Evolutionary conservation across 148 eudicot genomes (phyloP), one percentile per base, ranked within the genome.

Genomic region (Heliamphora exappendiculata): DNA sequence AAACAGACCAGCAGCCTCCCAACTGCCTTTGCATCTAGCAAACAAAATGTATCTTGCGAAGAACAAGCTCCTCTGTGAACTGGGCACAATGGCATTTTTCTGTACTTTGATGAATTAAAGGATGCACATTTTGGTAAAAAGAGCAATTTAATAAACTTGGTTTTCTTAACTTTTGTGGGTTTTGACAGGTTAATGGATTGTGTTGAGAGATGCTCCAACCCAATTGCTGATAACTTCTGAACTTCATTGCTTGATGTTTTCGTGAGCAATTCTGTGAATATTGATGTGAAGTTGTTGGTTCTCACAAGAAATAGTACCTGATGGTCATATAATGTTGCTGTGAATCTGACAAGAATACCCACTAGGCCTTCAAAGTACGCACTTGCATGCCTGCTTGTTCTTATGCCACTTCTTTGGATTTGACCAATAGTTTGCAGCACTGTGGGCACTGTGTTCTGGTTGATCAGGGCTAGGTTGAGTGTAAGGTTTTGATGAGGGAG

Each of bases 51-150:
- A 16, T 83, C 84, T 82, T 89, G 79, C 14, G 82, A 41, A 36
- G 96, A 89, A 78, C 96, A 93, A 29, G 75, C 88, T 20, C 98
- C 98, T 82, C 81, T 84, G 76, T 93, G 98, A 75, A 82, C 85
- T 58, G 81, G 80, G 80, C 98, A 93, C 57, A 84, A 31, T 49
- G 73, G 67, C 51, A 54, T 50, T 28, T 78, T 78, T 7, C 55
- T 69, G 47, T 76, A 59, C 67, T 79, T 85, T 37, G 88, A 82
- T 69, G 85, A 80, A 37, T 73, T 71, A 54, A 47, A 74, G 13
- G 76, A 82, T 51, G 79, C 65, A 60, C 79, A 82, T 47, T 74
- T 79, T 39, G 51, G 72, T 22, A 84, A 72, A 78, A 73, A 76
- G 68, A 75, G 24, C 24, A 75, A 37, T 33, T 75, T 79, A 7